Evolutionary conservation across 2,329 filamentous ascomycete genomes (phyloP), one percentile per base, ranked within the genome.

Genomic region (Lojkania enalia): DNA sequence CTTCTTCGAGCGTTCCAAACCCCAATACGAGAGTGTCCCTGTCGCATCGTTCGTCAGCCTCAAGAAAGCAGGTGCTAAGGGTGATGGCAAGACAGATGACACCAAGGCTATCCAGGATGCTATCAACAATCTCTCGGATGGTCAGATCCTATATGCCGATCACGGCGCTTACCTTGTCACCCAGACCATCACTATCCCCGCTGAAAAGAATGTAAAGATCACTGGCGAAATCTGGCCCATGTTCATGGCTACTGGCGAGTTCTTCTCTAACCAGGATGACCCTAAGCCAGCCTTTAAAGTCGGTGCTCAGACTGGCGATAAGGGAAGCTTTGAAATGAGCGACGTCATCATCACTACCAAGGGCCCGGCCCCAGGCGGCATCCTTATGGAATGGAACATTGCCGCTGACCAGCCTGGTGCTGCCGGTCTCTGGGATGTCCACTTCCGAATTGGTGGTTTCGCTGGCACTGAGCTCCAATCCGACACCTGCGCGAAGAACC

Each of bases 211-310:
- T 62, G 84, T 92, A 74, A 87, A 85, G 73, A 91, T 97, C 64
- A 88, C 88, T 5, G 92, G 92, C 60, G 90, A 96, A 72, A 84
- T 95, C 65, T 96, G 89, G 88, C 86, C 92, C 2, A 86, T 96
- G 79, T 91, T 89, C 19, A 86, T 96, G 79, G 91, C 89, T 18
- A 82, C 84, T 39, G 91, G 91, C 41, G 64, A 72, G 23, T 78
- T 80, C 52, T 97, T 96, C 76, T 74, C 78, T 51, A 84, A 96
- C 67, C 77, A 85, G 68, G 72, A 75, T 54, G 88, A 90, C 64
- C 91, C 90, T 30, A 82, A 84, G 65, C 83, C 89, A n/a, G 86
- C 95, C 59, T 88, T 95, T 73, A 87, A 94, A 67, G 79, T 97
- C 46, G 92, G 92, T 37, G 73, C 88, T 61, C 54, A 60, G 48